Evolutionary conservation across 2,329 filamentous ascomycete species (phyloP).

Genomic region (Grosmannia serpens): DNA sequence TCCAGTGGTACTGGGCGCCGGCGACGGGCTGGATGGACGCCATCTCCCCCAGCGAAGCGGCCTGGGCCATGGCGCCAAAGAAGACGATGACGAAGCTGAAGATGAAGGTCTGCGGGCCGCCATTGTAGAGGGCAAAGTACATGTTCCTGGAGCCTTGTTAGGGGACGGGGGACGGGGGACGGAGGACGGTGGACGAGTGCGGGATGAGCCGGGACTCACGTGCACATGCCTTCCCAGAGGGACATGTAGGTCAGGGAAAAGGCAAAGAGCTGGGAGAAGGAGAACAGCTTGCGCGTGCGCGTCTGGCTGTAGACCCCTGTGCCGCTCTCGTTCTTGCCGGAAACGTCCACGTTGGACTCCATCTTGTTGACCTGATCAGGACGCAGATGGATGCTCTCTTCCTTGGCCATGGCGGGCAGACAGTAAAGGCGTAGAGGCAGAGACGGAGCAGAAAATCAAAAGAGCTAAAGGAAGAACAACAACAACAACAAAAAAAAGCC

Average conservation of each 20-base stretch:
- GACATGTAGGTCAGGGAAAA: constrained; percentile 8
- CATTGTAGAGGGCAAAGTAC: constrained; percentile 19
- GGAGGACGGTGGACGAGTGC: too few relatives aligned
- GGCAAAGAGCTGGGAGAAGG: constrained; percentile 9
- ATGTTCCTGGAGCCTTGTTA: constrained; percentile 4
- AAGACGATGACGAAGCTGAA: constrained; percentile 21
- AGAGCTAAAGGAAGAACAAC: not conserved
- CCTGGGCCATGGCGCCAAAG: constrained; percentile 19
- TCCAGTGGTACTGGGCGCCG: constrained; percentile 31
- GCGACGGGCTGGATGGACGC: constrained; percentile 28
- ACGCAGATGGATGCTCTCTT: not conserved
- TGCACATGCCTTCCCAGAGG: constrained; percentile 7
- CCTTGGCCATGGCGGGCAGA: not conserved
- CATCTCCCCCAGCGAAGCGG: constrained; percentile 26
- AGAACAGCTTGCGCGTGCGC: constrained; percentile 7
- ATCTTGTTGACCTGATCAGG: not conserved
- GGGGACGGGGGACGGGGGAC: not conserved
- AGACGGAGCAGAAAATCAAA: not conserved
- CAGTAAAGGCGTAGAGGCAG: not conserved
- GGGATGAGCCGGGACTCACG: not conserved
- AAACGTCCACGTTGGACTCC: not conserved
- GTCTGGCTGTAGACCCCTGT: constrained; percentile 6
- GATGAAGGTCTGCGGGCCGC: constrained; percentile 19
- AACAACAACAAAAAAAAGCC: not conserved
- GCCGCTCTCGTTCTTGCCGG: not conserved